phyloP scores from a whole-genome alignment of 768 basidiomycete genomes.

The Termitomyces sp. region DNA sequence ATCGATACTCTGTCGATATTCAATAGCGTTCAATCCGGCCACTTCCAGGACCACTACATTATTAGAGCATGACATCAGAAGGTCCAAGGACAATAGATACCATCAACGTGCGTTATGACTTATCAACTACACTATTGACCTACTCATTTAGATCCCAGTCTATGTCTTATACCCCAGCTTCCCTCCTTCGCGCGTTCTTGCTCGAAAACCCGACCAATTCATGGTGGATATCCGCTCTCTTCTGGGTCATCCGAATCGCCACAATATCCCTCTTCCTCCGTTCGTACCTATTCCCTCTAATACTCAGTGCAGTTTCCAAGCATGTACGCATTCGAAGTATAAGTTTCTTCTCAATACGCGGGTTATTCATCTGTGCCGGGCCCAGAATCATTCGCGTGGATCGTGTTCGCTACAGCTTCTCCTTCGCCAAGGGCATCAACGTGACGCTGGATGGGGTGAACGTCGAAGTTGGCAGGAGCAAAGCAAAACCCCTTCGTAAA shows the following conservation, averaged over 20 bases:
- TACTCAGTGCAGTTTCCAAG: constrained; percentile 54
- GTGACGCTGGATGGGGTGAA: constrained; percentile 58
- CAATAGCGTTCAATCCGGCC: not conserved
- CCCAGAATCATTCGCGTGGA: constrained; percentile 55
- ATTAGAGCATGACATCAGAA: not conserved
- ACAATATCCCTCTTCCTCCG: constrained; percentile 56
- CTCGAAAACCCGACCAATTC: constrained; percentile 23
- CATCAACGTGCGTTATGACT: constrained; percentile 1
- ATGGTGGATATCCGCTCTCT: constrained; percentile 35
- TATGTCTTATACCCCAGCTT: constrained; percentile 7
- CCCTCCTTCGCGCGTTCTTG: constrained; percentile 20
- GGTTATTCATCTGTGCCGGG: constrained; percentile 61
- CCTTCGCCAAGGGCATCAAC: constrained; percentile 49
- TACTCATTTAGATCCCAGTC: not conserved
- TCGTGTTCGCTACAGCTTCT: constrained; percentile 59
- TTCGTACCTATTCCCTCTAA: constrained; percentile 61
- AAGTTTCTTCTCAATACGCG: constrained; percentile 73
- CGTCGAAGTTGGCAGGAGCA: constrained; percentile 39
- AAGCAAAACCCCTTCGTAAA: constrained; percentile 12
- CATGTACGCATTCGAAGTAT: constrained; percentile 67
- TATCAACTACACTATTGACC: not conserved
- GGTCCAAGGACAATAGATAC: not conserved
- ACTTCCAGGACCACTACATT: not conserved
- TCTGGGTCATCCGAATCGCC: constrained; percentile 47
- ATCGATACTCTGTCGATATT: not conserved